Evolutionary conservation across 495 filamentous ascomycete genomes (phyloP), one percentile per base, ranked within the genome.

Genomic region (Penicillium soppii): DNA sequence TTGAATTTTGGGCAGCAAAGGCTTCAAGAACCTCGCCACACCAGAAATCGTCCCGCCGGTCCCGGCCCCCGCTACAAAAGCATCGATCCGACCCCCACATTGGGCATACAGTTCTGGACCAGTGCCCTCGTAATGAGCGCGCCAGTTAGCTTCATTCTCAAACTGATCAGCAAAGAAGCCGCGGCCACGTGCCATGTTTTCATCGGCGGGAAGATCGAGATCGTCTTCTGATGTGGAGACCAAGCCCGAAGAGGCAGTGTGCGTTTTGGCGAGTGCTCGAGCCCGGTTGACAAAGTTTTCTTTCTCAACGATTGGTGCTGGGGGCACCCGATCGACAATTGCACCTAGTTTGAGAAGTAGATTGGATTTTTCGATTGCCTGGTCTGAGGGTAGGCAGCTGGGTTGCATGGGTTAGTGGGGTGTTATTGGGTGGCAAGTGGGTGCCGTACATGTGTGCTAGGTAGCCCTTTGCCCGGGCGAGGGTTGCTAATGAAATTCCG

Each of bases 81-180:
- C 95, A 68, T 96, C 90, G 2, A 97, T 54, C 7, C 66, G 65
- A 0, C 90, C 91, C 5, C 77, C 78, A 20, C 88, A 90, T 69
- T 99, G 94, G 2, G 67, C 63, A 48, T 77, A 87, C 61, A 99
- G 90, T 71, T 99, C 94, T 0, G 94, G 92, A 0, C 92, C 94
- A 1, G 95, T 97, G 15, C 85, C 80, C 17, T 80, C 72, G 57
- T 83, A 82, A 69, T 99, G 94, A 3, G 95, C 91, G 30, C 77
- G 69, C 80, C 83, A 96, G 71, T 99, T 99, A 8, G 87, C 85
- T 37, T 77, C 70, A 44, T 85, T 92, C 69, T 99, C 94, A 69
- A 99, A 99, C 63, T 99, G 94, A 65, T 99, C 88, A 0, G 91
- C 91, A 68, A 99, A 99, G 69, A 92, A 94, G 12, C 94, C 94